Evolutionary conservation across 2,329 filamentous ascomycete species (phyloP).

Genomic region (Acrocalymma vagum): DNA sequence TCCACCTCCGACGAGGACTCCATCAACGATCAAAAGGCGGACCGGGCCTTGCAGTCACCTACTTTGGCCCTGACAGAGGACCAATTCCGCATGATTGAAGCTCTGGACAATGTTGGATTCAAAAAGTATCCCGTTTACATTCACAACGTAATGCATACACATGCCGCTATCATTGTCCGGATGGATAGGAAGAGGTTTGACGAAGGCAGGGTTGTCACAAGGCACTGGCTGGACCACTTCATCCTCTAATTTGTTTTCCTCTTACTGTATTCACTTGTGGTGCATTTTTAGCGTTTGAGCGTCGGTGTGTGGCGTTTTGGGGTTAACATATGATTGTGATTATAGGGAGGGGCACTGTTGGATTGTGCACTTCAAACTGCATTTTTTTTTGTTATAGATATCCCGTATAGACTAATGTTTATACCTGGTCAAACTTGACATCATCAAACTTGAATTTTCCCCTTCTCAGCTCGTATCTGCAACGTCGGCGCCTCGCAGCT

Average conservation of each 20-base stretch:
- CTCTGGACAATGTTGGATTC: slow-evolving; percentile 71
- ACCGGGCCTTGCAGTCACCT: slow-evolving; percentile 61
- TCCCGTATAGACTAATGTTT: too few species aligned
- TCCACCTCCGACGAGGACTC: slow-evolving; percentile 33
- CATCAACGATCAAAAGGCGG: slow-evolving; percentile 38
- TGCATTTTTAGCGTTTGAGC: too few species aligned
- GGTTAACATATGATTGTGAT: too few species aligned
- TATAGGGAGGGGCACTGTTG: too few species aligned
- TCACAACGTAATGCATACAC: slow-evolving; percentile 76
- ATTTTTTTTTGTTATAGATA: too few species aligned
- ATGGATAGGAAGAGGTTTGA: slow-evolving; percentile 70
- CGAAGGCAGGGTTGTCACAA: slow-evolving; percentile 80
- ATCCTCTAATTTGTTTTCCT: slow-evolving; percentile 47
- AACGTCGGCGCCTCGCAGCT: too few species aligned
- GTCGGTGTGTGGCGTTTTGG: not conserved
- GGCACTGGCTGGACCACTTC: slow-evolving; percentile 84
- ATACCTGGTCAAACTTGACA: too few species aligned
- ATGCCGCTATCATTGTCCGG: slow-evolving; percentile 90
- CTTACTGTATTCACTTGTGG: not conserved
- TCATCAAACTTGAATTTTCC: too few species aligned
- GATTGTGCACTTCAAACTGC: too few species aligned
- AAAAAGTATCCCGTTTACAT: slow-evolving; percentile 74
- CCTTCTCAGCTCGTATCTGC: too few species aligned
- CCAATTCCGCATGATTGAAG: slow-evolving; percentile 86
- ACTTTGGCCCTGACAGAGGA: slow-evolving; percentile 79